These are phyloP conservation scores for Verticillium nonalfalfae DNA, from an alignment of 2,329 filamentous ascomycete genomes.

Conservation along the genomic window DNA sequence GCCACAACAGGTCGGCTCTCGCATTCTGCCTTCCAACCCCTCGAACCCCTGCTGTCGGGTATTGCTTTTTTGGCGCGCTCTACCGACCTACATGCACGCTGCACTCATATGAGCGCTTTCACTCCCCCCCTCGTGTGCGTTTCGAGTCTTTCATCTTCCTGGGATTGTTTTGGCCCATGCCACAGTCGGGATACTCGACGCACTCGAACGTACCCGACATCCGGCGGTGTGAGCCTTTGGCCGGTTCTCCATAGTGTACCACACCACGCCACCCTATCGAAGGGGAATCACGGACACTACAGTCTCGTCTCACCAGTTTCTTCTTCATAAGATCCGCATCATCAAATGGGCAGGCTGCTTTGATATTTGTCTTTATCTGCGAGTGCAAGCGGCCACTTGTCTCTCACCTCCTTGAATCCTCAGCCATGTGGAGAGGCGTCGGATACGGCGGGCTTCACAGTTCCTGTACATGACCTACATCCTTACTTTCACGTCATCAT, in stretches of 20 bases:
- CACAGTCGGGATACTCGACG: neutral
- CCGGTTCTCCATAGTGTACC: neutral
- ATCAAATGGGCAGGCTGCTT: neutral
- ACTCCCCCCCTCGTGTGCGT: neutral
- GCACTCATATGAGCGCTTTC: neutral
- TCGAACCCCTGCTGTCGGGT: neutral
- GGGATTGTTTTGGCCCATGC: neutral
- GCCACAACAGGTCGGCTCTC: neutral
- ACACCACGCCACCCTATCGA: neutral
- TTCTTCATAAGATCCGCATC: neutral
- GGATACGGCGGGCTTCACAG: conserved; percentile 12
- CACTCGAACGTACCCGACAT: neutral
- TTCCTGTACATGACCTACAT: conserved; percentile 9
- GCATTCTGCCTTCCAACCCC: neutral
- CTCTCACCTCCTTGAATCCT: neutral
- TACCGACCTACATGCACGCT: neutral
- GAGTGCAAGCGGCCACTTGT: neutral
- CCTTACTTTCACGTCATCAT: neutral
- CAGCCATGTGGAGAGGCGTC: conserved; percentile 11
- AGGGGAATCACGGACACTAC: neutral
- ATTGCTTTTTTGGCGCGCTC: neutral
- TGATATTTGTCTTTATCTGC: neutral
- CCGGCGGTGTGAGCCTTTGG: neutral
- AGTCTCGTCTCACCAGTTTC: neutral
- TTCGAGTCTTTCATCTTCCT: neutral